Percentiles rank a stretch among this genome's conserved stretches.
phyloP scores from a whole-genome alignment of 371 early-diverging fungal genomes.

The Syncephalastrum contaminatum region DNA sequence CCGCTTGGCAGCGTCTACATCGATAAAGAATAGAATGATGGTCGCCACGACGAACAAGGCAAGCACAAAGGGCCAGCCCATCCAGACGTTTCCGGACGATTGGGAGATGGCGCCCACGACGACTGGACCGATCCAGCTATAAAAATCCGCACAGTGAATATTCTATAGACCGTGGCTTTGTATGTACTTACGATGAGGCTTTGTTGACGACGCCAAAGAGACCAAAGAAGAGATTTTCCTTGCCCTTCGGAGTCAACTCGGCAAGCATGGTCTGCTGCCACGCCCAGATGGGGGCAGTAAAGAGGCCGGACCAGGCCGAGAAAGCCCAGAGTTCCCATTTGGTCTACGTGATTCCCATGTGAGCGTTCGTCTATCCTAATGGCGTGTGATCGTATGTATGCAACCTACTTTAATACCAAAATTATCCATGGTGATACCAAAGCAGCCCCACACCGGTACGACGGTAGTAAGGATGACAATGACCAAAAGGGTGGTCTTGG shows the following conservation, averaged over 20 bases:
- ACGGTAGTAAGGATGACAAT: constrained; percentile 31
- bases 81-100: constrained; percentile 48
- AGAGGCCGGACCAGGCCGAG: constrained; percentile 52
- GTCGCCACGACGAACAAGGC: constrained; percentile 46
- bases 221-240: constrained; percentile 62
- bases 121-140: constrained; percentile 57
- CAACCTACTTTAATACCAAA: constrained; percentile 36
- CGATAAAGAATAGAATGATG: constrained; percentile 42
- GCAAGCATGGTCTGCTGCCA: constrained; percentile 60
- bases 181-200: constrained; percentile 39
- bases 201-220: constrained; percentile 62
- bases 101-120: constrained; percentile 57
- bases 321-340: constrained; percentile 57
- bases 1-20: constrained; percentile 54
- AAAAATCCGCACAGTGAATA: background rate
- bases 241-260: constrained; percentile 56
- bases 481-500: constrained; percentile 42
- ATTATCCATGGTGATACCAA: constrained; percentile 42
- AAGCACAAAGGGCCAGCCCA: constrained; percentile 57
- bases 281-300: constrained; percentile 60
- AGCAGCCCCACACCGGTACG: constrained; percentile 46
- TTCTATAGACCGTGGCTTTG: background rate
- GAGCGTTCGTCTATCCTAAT: constrained; percentile 2
- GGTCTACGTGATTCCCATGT: constrained; percentile 14
- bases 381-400: background rate